Evolutionary conservation across 2,329 filamentous ascomycete species (phyloP).

Genomic region (Paecilomyces fulvus): DNA sequence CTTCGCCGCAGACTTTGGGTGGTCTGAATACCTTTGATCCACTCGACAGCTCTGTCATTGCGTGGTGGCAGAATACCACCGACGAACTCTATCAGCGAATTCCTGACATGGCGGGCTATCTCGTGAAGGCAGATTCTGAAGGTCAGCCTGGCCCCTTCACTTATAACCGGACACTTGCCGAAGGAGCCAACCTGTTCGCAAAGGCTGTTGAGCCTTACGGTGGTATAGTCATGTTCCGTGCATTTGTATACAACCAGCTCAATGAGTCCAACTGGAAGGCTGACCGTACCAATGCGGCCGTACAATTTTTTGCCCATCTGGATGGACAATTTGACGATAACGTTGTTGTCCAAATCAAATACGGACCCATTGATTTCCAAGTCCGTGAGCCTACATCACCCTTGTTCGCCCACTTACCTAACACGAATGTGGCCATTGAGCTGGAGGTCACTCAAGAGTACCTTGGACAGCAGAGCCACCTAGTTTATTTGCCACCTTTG

Average conservation of each 20-base stretch:
- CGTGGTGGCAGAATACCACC: conserved; percentile 56
- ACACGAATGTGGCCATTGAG: conserved; percentile 51
- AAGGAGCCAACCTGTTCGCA: conserved; percentile 63
- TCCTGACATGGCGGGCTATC: conserved; percentile 60
- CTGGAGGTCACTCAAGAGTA: conserved; percentile 63
- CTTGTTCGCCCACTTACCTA: conserved; percentile 47
- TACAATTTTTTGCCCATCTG: conserved; percentile 56
- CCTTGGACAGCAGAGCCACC: conserved; percentile 59
- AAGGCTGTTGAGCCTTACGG: conserved; percentile 48
- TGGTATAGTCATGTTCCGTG: conserved; percentile 61
- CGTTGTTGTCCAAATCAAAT: conserved; percentile 65
- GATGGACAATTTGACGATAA: conserved; percentile 62
- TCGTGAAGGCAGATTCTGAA: conserved; percentile 65
- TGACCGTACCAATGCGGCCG: conserved; percentile 62
- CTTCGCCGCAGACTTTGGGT: conserved; percentile 50
- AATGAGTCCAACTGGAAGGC: conserved; percentile 54
- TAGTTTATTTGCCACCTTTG: conserved; percentile 59
- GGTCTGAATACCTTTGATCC: conserved; percentile 57
- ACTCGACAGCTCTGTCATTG: conserved; percentile 49
- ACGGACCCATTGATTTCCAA: conserved; percentile 66
- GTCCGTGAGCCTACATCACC: conserved; percentile 60
- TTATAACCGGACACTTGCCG: conserved; percentile 60
- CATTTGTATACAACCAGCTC: conserved; percentile 60
- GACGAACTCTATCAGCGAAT: conserved; percentile 51
- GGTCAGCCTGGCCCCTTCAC: conserved; percentile 61